A percentile compares a stretch with the other conserved stretches of the same genome.
Evolutionary conservation across 2,329 filamentous ascomycete species (phyloP).

Genomic region (Aspergillus fischeri): DNA sequence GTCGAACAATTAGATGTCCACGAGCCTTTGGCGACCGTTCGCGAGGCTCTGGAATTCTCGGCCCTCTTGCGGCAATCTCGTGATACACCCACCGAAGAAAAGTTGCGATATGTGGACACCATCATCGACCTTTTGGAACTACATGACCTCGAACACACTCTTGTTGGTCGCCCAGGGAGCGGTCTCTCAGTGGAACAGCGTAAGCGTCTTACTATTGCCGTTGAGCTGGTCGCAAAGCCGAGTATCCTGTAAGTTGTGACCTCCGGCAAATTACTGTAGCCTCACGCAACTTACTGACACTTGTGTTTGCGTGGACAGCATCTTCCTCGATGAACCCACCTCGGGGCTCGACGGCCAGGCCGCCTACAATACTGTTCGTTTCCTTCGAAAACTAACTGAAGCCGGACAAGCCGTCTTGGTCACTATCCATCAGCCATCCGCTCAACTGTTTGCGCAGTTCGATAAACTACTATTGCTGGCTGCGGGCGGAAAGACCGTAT

Average conservation of each 20-base stretch:
- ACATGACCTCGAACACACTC: constrained; percentile 60
- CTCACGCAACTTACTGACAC: too few species aligned
- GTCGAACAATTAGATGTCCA: constrained; percentile 67
- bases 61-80: constrained; percentile 59
- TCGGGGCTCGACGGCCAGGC: constrained; percentile 65
- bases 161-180: constrained; percentile 47
- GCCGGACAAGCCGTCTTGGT: constrained; percentile 66
- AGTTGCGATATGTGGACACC: constrained; percentile 60
- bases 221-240: constrained; percentile 66
- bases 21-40: constrained; percentile 60
- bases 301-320: constrained; percentile 15
- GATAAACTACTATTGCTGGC: constrained; percentile 65
- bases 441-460: constrained; percentile 64
- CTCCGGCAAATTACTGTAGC: too few species aligned
- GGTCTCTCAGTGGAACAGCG: constrained; percentile 60
- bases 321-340: constrained; percentile 69
- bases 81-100: constrained; percentile 52
- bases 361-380: constrained; percentile 62
- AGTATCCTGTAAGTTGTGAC: constrained; percentile 45
- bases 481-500: constrained; percentile 65
- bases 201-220: constrained; percentile 67
- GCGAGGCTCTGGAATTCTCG: constrained; percentile 64
- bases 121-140: constrained; percentile 63
- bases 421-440: constrained; percentile 67
- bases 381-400: constrained; percentile 61